Base-by-base conservation (phyloP, 2,329 filamentous ascomycete species). In the Nigrospora sphaerica region DNA sequence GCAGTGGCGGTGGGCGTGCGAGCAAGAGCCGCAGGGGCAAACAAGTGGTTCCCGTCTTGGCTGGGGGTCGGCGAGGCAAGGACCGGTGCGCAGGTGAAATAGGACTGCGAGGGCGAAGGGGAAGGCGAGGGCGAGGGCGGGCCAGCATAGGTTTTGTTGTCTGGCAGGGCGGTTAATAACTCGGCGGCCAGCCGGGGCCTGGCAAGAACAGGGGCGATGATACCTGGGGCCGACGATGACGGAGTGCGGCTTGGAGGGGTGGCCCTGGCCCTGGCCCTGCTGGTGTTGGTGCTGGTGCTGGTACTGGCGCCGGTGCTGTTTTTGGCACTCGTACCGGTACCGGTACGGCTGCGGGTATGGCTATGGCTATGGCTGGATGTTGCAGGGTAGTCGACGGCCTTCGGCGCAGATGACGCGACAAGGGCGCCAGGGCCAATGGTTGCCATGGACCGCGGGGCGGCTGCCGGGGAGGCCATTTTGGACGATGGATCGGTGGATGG, bases 51-150 rank as follows among this genome's bases (percentile, higher is more conserved):
- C 18, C 19, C 31, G 42, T 31, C 18, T 33, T 17, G 14, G 37
- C 28, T 44, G 42, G 9, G 19, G 14, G n/a, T 33, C 28, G 35
- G 33, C 12, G 36, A 23, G 19, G 28, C 28, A 33, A 33, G 42
- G 13, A 44, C 28, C 17, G 42, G 42, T 28, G n/a, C 42, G 34
- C 43, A 49, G 37, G 41, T 41, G 18, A 45, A 47, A 17, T 49
- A 45, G 18, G 48, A 47, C 18, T 42, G 45, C 13, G 48, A 49
- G 28, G 44, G 45, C 42, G 45, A 47, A 10, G 48, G n/a, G 33
- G 45, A 49, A 39, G 34, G 34, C 17, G 31, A 43, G 14, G 40
- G 16, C 13, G 40, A 42, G 31, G 40, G 33, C 32, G 40, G 28
- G 7, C 23, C 23, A 28, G 23, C 23, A 28, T 7, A 28, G 23